Evolutionary conservation across 805 yeast species (phyloP).

Genomic region (Nakazawaea anatomiae): DNA sequence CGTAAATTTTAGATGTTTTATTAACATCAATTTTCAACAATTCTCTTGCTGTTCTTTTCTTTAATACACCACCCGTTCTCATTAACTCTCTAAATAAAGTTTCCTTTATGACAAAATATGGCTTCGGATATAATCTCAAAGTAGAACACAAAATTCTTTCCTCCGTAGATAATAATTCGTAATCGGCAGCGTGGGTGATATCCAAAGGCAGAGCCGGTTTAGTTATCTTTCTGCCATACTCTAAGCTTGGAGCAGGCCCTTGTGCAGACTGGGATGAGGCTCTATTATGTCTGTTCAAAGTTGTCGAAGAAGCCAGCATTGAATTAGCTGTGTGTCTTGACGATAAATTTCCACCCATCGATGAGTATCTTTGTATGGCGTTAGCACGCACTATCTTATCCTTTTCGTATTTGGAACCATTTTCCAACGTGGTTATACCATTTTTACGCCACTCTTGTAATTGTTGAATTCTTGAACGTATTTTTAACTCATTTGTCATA

Average conservation of each 20-base stretch:
- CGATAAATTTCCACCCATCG: constrained; percentile 9
- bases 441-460: constrained; percentile 89
- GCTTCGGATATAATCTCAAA: constrained; percentile 83
- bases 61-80: constrained; percentile 76
- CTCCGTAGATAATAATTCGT: constrained; percentile 74
- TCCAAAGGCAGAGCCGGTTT: constrained; percentile 47
- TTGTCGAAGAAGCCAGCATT: constrained; percentile 11
- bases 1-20: constrained; percentile 84
- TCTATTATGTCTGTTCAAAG: constrained; percentile 10
- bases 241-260: constrained; percentile 11
- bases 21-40: constrained; percentile 77
- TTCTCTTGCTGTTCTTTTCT: constrained; percentile 82
- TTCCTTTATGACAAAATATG: constrained; percentile 89
- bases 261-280: constrained; percentile 8
- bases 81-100: constrained; percentile 81
- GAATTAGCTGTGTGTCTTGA: constrained; percentile 17
- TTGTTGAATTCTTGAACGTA: constrained; percentile 78
- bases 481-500: constrained; percentile 68
- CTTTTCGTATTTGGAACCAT: constrained; percentile 80
- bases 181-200: constrained; percentile 75
- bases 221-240: constrained; percentile 35
- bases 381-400: constrained; percentile 70
- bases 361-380: constrained; percentile 49
- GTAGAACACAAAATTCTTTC: constrained; percentile 84
- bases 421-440: constrained; percentile 81